Conservation (phyloP, 306 rosid genomes). For the Gynostemma pentaphyllum region DNA sequence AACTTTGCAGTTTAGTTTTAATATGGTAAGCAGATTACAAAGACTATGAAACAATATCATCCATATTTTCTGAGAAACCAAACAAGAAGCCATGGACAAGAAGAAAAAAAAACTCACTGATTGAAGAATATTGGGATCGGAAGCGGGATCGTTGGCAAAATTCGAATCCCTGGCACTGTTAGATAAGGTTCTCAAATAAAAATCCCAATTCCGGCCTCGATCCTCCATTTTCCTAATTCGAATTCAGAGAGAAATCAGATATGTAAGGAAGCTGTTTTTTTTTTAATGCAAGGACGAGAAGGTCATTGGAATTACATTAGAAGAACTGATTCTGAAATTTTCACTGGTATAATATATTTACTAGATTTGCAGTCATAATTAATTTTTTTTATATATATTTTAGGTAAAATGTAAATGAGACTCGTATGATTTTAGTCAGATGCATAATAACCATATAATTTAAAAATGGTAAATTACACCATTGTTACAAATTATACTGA, state of each 20-base stretch:
- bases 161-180: conserved; percentile 64
- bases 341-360: too few relatives aligned
- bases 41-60: background rate
- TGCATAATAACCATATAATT: too few relatives aligned
- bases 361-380: too few relatives aligned
- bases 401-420: too few relatives aligned
- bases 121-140: conserved; percentile 67
- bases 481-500: too few relatives aligned
- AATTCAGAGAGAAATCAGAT: background rate
- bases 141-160: conserved; percentile 71
- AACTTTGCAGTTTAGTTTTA: background rate
- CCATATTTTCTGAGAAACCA: background rate
- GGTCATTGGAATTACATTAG: too few relatives aligned
- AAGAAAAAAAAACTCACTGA: conserved; percentile 34
- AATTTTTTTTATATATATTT: too few relatives aligned
- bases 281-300: too few relatives aligned
- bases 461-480: too few relatives aligned
- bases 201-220: conserved; percentile 59
- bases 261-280: background rate
- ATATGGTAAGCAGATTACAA: background rate
- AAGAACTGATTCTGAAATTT: too few relatives aligned
- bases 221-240: conserved; percentile 26
- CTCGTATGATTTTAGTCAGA: too few relatives aligned
- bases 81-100: background rate
- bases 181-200: conserved; percentile 58